Conservation (phyloP, 2,329 filamentous ascomycete genomes). For the Chalara sp. region DNA sequence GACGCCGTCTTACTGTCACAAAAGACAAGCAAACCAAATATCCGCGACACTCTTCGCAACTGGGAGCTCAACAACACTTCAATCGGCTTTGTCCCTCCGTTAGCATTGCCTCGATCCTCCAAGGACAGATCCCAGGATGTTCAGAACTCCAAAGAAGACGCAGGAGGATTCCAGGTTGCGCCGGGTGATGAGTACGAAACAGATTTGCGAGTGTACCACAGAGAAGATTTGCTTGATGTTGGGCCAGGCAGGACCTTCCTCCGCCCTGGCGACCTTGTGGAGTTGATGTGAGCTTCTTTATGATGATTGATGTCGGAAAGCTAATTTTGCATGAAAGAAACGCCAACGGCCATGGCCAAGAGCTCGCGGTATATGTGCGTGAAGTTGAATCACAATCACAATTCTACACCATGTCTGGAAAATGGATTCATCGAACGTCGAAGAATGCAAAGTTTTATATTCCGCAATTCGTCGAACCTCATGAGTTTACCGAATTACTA, state of each 20-base stretch:
- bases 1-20: too few relatives aligned
- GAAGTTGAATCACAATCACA: slow-evolving; percentile 34
- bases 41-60: background rate
- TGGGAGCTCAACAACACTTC: slow-evolving; percentile 6
- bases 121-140: slow-evolving; percentile 2
- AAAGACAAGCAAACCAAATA: background rate
- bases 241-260: slow-evolving; percentile 23
- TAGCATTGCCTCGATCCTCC: background rate
- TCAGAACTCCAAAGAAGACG: background rate
- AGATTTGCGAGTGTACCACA: slow-evolving; percentile 27
- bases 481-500: slow-evolving; percentile 35
- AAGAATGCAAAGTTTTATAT: slow-evolving; percentile 35
- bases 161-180: background rate
- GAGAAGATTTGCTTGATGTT: slow-evolving; percentile 42
- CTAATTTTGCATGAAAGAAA: slow-evolving; percentile 6
- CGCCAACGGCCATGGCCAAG: slow-evolving; percentile 9
- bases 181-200: slow-evolving; percentile 12
- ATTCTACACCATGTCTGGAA: slow-evolving; percentile 42
- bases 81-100: background rate
- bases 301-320: background rate
- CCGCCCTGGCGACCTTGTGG: slow-evolving; percentile 27
- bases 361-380: slow-evolving; percentile 42
- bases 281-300: slow-evolving; percentile 17
- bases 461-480: slow-evolving; percentile 35
- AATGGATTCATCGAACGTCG: slow-evolving; percentile 35